phyloP scores from a whole-genome alignment of 2,329 filamentous ascomycete species.

The Aplosporella prunicola region DNA sequence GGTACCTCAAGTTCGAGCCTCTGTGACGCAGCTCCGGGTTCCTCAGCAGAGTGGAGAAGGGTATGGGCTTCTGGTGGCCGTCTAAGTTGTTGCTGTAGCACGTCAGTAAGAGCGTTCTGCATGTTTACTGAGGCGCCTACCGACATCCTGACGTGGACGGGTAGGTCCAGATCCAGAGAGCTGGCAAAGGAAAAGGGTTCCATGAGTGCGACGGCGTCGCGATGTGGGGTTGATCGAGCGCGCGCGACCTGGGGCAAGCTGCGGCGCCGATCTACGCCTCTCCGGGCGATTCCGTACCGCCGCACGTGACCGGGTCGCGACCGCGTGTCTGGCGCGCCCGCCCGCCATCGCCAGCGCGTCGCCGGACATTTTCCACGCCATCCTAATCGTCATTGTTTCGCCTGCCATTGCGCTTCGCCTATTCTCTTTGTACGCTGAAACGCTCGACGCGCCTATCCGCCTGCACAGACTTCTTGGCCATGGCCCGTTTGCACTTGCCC shows the following conservation, averaged over 20 bases:
- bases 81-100: slow-evolving; percentile 59
- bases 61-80: slow-evolving; percentile 64
- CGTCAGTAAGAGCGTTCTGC: slow-evolving; percentile 15
- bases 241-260: too few relatives aligned
- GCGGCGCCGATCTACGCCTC: too few relatives aligned
- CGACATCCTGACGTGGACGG: slow-evolving; percentile 56
- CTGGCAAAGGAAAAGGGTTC: slow-evolving; percentile 94
- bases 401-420: not conserved
- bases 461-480: slow-evolving; percentile 9
- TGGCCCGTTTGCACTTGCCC: slow-evolving; percentile 29
- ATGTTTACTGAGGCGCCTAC: slow-evolving; percentile 20
- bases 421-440: not conserved
- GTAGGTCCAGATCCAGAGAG: slow-evolving; percentile 72
- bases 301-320: too few relatives aligned
- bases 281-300: too few relatives aligned
- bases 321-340: not conserved
- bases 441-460: not conserved
- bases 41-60: slow-evolving; percentile 68
- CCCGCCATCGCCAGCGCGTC: not conserved
- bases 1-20: slow-evolving; percentile 69
- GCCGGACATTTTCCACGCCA: not conserved
- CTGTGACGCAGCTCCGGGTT: slow-evolving; percentile 75
- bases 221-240: too few relatives aligned
- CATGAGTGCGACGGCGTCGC: slow-evolving; percentile 53
- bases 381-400: not conserved